These are phyloP conservation scores for Fomitopsis betulina DNA, from an alignment of 1,284 basidiomycete species.

Conservation along the genomic window DNA sequence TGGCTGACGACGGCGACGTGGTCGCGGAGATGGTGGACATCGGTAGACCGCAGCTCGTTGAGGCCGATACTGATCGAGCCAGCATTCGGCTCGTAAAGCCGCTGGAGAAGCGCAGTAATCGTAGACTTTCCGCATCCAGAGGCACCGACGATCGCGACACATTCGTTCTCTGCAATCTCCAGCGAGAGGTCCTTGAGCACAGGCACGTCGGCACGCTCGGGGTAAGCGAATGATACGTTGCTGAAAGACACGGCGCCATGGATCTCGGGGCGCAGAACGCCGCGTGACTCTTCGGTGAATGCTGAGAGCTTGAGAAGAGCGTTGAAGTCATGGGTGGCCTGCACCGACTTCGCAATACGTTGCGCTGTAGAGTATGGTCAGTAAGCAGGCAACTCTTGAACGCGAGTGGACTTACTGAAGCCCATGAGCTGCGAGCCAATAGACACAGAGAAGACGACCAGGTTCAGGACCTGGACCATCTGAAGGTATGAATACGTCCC, in stretches of 20 bases:
- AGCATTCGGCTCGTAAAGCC: conserved; percentile 74
- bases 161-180: conserved; percentile 65
- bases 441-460: conserved; percentile 91
- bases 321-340: conserved; percentile 79
- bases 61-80: conserved; percentile 63
- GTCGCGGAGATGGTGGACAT: conserved; percentile 72
- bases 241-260: conserved; percentile 64
- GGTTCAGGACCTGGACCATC: conserved; percentile 87
- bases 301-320: conserved; percentile 59
- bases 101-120: conserved; percentile 76
- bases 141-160: conserved; percentile 83
- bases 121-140: conserved; percentile 92
- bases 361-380: conserved; percentile 47
- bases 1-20: conserved; percentile 87
- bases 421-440: conserved; percentile 88
- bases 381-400: conserved; percentile 7
- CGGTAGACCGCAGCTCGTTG: conserved; percentile 47
- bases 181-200: conserved; percentile 70
- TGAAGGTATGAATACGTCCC: conserved; percentile 84
- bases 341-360: conserved; percentile 72
- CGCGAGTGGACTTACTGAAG: conserved; percentile 61
- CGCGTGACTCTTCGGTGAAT: conserved; percentile 64
- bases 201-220: conserved; percentile 67
- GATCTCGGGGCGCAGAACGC: conserved; percentile 61
- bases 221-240: conserved; percentile 80